phyloP scores from a whole-genome alignment of 768 basidiomycete species.

The Collybiopsis confluens region DNA sequence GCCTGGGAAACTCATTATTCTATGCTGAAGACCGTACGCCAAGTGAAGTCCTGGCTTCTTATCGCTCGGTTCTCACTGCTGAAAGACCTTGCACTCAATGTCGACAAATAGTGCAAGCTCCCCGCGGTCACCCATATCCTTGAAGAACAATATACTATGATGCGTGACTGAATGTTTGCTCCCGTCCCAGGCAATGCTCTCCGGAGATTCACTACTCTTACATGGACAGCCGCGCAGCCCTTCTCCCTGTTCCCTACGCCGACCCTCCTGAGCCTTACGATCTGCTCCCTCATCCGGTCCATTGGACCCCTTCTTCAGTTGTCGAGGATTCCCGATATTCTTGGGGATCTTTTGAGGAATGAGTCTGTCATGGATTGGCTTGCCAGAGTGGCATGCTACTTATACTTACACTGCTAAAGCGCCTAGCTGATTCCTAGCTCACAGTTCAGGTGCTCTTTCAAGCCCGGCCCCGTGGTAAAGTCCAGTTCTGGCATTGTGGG shows the following conservation, averaged over 20 bases:
- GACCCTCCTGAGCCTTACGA: constrained; percentile 41
- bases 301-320: constrained; percentile 36
- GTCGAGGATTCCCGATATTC: constrained; percentile 43
- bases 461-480: constrained; percentile 31
- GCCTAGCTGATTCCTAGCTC: constrained; percentile 49
- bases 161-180: too few species aligned
- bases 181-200: constrained; percentile 28
- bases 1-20: too few species aligned
- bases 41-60: constrained; percentile 27
- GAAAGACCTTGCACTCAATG: constrained; percentile 35
- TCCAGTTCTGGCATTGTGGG: constrained; percentile 39
- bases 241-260: constrained; percentile 43
- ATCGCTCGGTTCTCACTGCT: constrained; percentile 31
- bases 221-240: too few species aligned
- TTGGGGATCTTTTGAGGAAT: constrained; percentile 46
- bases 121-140: constrained; percentile 37
- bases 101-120: constrained; percentile 27
- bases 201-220: too few species aligned
- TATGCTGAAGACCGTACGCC: constrained; percentile 18
- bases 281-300: constrained; percentile 43
- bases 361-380: constrained; percentile 55
- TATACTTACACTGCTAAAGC: constrained; percentile 41
- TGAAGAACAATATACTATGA: too few species aligned
- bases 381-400: constrained; percentile 39
- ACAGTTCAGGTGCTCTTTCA: constrained; percentile 42